These are phyloP conservation scores for Aechmea fasciata DNA, from an alignment of 176 grass and related monocot genomes.

Conservation along the genomic window DNA sequence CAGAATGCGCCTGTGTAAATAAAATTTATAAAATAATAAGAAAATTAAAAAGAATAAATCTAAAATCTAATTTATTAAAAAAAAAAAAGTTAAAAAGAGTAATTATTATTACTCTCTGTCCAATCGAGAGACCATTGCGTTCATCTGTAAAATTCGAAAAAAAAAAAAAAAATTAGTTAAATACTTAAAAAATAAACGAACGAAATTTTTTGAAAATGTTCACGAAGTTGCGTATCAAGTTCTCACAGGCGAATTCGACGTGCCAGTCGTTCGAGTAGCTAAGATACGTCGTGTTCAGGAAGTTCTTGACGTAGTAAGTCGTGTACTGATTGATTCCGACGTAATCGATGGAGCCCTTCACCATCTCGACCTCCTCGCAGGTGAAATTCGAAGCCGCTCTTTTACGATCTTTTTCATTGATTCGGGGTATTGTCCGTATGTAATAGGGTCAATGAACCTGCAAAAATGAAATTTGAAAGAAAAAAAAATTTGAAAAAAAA, in stretches of 20 bases:
- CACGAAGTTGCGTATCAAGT: background rate
- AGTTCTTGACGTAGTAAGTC: conserved; percentile 61
- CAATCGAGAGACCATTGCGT: conserved; percentile 48
- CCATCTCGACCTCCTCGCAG: conserved; percentile 47
- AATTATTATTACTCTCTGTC: conserved; percentile 38
- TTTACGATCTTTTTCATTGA: conserved; percentile 62
- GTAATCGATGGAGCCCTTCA: conserved; percentile 78
- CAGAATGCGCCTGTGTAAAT: conserved; percentile 51
- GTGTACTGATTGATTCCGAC: conserved; percentile 92
- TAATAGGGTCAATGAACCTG: conserved; percentile 84
- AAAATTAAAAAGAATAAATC: background rate
- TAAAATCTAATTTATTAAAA: background rate
- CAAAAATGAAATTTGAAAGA: background rate
- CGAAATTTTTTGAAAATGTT: background rate
- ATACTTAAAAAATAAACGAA: too few relatives aligned
- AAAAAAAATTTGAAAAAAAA: background rate
- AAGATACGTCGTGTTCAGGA: conserved; percentile 22
- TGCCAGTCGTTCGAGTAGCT: conserved; percentile 76
- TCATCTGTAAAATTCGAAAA: conserved; percentile 28
- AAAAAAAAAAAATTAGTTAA: background rate
- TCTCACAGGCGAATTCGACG: conserved; percentile 52
- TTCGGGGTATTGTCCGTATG: conserved; percentile 47
- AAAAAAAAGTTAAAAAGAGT: background rate
- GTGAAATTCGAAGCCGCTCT: conserved; percentile 64
- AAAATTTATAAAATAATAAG: background rate